Percentiles rank a stretch among this genome's conserved stretches.
phyloP scores from a whole-genome alignment of 306 rosid species.

The Hylodesmum podocarpum region DNA sequence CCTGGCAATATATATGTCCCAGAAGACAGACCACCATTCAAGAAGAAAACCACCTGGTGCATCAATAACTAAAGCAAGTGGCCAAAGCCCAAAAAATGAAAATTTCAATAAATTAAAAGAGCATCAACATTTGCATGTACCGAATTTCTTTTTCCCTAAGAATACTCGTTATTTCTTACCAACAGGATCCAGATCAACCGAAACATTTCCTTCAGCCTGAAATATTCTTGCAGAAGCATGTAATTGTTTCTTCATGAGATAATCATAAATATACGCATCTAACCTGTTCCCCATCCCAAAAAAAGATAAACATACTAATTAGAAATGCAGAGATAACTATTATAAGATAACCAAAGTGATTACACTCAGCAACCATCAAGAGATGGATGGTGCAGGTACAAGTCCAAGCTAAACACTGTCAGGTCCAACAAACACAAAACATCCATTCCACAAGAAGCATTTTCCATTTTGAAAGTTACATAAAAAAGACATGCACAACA shows the following conservation, averaged over 20 bases:
- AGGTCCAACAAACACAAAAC: neutral
- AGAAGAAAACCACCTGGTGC: constrained; percentile 80
- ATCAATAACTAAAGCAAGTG: constrained; percentile 53
- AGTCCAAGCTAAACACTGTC: neutral
- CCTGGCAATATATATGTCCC: constrained; percentile 68
- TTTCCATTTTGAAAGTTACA: neutral
- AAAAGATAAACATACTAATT: neutral
- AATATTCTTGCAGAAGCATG: constrained; percentile 69
- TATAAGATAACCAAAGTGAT: constrained; percentile 11
- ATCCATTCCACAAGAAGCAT: constrained; percentile 1
- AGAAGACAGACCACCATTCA: constrained; percentile 94
- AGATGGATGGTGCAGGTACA: neutral
- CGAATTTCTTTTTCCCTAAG: neutral
- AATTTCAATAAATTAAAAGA: constrained; percentile 17
- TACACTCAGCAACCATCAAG: neutral
- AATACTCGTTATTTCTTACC: constrained; percentile 48
- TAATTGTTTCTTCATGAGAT: constrained; percentile 65
- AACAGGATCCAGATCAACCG: constrained; percentile 47
- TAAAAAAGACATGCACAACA: neutral
- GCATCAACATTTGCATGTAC: neutral
- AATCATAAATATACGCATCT: constrained; percentile 68
- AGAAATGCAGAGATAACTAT: neutral
- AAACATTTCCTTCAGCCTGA: constrained; percentile 63
- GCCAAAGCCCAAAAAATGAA: constrained; percentile 19
- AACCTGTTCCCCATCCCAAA: constrained; percentile 49